Base-by-base conservation (phyloP, 1,284 basidiomycete genomes). In the Microbotryomycetes sp. region DNA sequence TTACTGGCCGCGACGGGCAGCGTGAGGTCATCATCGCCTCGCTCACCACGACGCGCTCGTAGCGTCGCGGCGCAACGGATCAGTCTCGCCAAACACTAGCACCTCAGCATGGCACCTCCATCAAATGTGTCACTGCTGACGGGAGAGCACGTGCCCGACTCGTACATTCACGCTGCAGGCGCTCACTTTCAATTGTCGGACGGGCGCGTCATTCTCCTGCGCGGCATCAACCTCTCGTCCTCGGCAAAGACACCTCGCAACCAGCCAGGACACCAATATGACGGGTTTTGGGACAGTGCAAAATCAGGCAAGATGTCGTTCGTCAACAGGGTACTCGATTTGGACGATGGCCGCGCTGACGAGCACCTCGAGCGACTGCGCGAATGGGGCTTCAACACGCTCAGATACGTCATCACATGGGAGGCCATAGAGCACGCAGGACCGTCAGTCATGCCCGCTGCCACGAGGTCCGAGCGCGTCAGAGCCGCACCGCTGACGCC, bases 351-450 rank as follows among this genome's bases (percentile, higher is more conserved):
- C 21, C 84, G 84, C 2, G 91, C 87, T 4, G 87, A 97, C 76
- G 79, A 87, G n/a, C 94, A 98, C 72, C 80, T 97, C 2, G 83
- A 87, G 4, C 79, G 94, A 18, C 77, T 98, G 21, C 80, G 83
- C 61, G 87, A 88, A 0, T 97, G 93, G 93, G 94, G 94, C 0
- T 97, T 91, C 78, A 97, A 96, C 74, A 81, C 88, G 75, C 76
- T 97, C n/a, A 80, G 94, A 56, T 97, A 89, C 73, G 87, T 92
- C 26, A 83, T 97, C 49, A 88, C 89, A 0, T 98, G 94, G 94
- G 94, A 98, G 74, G 83, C 90, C 1, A 75, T 97, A 26, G 94
- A 97, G 75, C 92, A 93, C 74, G 83, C 82, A 60, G 93, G 92
- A 72, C 94, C 94, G 85, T 93, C 74, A 84, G 91, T 87, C 1